A percentile compares a stretch with the other conserved stretches of the same genome.
These are phyloP conservation scores for Erodium maritimum DNA, from an alignment of 345 rosid species.

Conservation along the genomic window DNA sequence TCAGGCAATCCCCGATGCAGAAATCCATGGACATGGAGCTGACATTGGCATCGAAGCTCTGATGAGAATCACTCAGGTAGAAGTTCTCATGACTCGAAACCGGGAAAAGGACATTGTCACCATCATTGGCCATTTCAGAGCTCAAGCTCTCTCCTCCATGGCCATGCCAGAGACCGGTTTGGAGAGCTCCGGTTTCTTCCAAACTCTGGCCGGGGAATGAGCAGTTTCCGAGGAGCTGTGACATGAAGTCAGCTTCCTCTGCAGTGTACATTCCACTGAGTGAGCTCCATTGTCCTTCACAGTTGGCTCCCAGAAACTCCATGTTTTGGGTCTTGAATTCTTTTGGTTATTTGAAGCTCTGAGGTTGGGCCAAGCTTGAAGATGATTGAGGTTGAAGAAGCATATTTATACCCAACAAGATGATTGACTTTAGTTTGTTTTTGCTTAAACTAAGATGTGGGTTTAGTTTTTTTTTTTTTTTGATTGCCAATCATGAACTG, in stretches of 20 bases:
- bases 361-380: too few relatives aligned
- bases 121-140: constrained; percentile 12
- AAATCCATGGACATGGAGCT: constrained; percentile 29
- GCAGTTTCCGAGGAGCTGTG: constrained; percentile 39
- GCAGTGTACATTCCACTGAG: constrained; percentile 36
- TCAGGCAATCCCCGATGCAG: constrained; percentile 14
- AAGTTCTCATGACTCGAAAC: constrained; percentile 20
- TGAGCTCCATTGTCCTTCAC: constrained; percentile 38
- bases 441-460: too few relatives aligned
- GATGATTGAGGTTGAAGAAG: too few relatives aligned
- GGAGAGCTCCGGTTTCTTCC: too few relatives aligned
- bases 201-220: constrained; percentile 11
- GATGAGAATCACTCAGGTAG: constrained; percentile 24
- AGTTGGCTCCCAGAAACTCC: constrained; percentile 8
- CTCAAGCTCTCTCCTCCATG: constrained; percentile 11
- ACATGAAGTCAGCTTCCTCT: constrained; percentile 70
- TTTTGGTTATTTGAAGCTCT: too few relatives aligned
- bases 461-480: too few relatives aligned
- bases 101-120: constrained; percentile 16
- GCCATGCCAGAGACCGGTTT: too few relatives aligned
- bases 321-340: neutral
- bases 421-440: too few relatives aligned
- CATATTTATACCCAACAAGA: too few relatives aligned
- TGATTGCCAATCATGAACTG: too few relatives aligned
- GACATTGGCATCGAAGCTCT: constrained; percentile 15